A percentile compares a stretch with the other conserved stretches of the same genome.
phyloP scores from a whole-genome alignment of 768 basidiomycete genomes.

The Mycena venus region DNA sequence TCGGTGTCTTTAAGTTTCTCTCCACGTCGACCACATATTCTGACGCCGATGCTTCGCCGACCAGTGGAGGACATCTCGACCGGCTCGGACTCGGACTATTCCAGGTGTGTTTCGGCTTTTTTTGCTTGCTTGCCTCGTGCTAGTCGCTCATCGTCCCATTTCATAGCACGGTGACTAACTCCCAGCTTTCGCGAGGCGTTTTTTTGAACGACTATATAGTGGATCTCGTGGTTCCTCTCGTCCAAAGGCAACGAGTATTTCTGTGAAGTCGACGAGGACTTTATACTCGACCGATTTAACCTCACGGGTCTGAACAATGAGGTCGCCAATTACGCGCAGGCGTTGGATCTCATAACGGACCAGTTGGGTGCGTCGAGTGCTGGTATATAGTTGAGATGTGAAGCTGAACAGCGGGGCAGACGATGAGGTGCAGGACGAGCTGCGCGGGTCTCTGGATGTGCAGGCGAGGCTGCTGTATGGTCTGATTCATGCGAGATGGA shows the following conservation, averaged over 20 bases:
- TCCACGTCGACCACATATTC: not conserved
- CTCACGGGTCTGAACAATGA: slow-evolving; percentile 97
- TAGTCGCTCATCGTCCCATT: slow-evolving; percentile 28
- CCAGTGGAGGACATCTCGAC: slow-evolving; percentile 90
- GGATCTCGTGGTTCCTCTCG: slow-evolving; percentile 98
- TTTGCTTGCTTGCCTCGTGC: slow-evolving; percentile 27
- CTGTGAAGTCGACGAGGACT: slow-evolving; percentile 99
- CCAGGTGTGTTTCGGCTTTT: slow-evolving; percentile 72
- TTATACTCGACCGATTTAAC: slow-evolving; percentile 98
- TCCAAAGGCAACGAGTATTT: slow-evolving; percentile 99
- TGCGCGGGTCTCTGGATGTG: slow-evolving; percentile 91
- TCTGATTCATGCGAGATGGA: slow-evolving; percentile 96
- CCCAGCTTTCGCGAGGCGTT: not conserved
- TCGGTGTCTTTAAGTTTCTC: slow-evolving; percentile 6
- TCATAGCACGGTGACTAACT: slow-evolving; percentile 50
- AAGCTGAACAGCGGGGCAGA: slow-evolving; percentile 58
- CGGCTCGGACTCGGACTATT: slow-evolving; percentile 96
- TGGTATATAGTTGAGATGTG: not conserved
- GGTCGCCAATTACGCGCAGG: slow-evolving; percentile 94
- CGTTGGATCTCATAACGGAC: slow-evolving; percentile 96
- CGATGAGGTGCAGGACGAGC: slow-evolving; percentile 94
- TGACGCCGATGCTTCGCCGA: slow-evolving; percentile 18
- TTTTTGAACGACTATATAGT: slow-evolving; percentile 59
- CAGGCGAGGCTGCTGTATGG: slow-evolving; percentile 96
- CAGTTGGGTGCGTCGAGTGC: slow-evolving; percentile 79